Evolutionary conservation across 441 rosid genomes (phyloP).

Genomic region (Breynia disticha): DNA sequence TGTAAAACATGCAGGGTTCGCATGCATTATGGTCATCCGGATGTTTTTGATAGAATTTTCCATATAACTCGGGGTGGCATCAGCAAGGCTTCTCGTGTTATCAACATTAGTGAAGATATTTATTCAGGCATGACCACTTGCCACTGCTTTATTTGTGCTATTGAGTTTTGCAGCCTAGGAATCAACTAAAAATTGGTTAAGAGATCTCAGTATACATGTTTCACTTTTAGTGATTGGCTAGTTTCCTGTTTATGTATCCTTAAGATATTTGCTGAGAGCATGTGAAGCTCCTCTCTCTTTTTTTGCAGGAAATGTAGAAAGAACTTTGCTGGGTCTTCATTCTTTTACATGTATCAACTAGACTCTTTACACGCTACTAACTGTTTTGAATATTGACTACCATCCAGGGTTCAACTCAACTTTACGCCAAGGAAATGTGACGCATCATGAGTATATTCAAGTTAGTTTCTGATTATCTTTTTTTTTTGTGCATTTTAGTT

Average conservation of each 20-base stretch:
- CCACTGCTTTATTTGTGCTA: neutral
- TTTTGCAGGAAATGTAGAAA: neutral
- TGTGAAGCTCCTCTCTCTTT: neutral
- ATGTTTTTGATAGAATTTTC: conserved; percentile 94
- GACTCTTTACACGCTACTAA: too few species aligned
- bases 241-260: neutral
- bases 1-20: conserved; percentile 60
- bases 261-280: neutral
- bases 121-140: conserved; percentile 53
- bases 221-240: neutral
- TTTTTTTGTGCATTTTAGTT: conserved; percentile 4
- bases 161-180: too few species aligned
- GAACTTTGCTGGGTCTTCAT: neutral
- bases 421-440: conserved; percentile 94
- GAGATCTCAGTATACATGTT: too few species aligned
- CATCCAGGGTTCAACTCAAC: conserved; percentile 90
- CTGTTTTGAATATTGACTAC: neutral
- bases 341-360: neutral
- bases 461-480: conserved; percentile 23
- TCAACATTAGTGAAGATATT: conserved; percentile 97
- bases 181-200: too few species aligned
- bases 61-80: conserved; percentile 98
- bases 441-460: conserved; percentile 99
- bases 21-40: conserved; percentile 99
- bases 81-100: conserved; percentile 99